Evolutionary conservation across 305 asterid genomes (phyloP), one percentile per base, ranked within the genome.

Genomic region (Fraxinus baroniana): DNA sequence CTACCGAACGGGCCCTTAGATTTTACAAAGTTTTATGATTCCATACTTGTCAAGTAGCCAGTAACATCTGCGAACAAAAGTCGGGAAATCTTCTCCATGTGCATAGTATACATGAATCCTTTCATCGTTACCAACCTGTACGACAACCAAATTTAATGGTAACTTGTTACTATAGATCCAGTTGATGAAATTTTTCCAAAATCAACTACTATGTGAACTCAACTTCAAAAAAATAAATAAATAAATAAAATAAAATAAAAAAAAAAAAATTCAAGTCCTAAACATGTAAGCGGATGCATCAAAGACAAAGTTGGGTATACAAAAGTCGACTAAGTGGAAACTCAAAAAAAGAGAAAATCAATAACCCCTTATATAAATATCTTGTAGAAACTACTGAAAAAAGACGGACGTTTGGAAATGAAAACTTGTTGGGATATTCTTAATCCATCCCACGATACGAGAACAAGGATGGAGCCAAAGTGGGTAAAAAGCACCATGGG

Each of bases 31-130:
- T 66, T 78, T 60, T 83, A 79, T 7, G 9, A 79, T 70, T 82
- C 68, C 97, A 86, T 93, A 96, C 99, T 96, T 96, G 88, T 96
- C 98, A 78, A 96, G 98, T 76, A 96, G 92, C 99, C 99, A 96
- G 88, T 94, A 96, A 86, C 99, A 96, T 91, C 99, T 92, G 83
- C 99, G 98, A 76, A 94, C 99, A 89, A 96, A 94, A 78, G 98
- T 96, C 46, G 95, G 88, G 74, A 85, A 90, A 84, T 90, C 97
- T 89, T 94, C 97, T 79, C 99, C 99, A 84, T 94, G 99, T 76
- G 99, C 99, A 87, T 96, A 96, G 93, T 96, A 96, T 78, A 94
- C 99, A 92, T 96, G 98, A 86, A 96, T 96, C 85, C 98, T 90
- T 87, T 96, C 98, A 72, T 96, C 98, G 68, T 94, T 86, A 80